phyloP scores from a whole-genome alignment of 805 yeast genomes.

The Kuraishia capsulata region DNA sequence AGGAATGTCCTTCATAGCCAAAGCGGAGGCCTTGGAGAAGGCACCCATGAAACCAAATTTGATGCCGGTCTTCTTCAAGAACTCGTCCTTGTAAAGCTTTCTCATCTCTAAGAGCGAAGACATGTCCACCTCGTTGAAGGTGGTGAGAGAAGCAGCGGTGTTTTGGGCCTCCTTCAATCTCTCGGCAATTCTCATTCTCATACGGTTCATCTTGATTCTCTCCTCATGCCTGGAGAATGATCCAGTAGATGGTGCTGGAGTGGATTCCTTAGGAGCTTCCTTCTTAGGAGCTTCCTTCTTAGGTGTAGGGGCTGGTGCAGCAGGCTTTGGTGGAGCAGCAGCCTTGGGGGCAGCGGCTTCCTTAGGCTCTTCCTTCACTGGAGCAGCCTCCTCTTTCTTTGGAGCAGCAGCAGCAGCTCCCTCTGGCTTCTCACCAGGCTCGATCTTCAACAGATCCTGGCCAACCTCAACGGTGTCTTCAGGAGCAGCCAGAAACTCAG shows the following conservation, averaged over 20 bases:
- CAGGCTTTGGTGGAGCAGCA: conserved; percentile 15
- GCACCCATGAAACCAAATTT: conserved; percentile 99
- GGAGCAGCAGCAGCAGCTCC: conserved; percentile 38
- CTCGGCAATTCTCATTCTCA: conserved; percentile 98
- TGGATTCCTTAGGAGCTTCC: conserved; percentile 13
- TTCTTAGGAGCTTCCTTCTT: conserved; percentile 17
- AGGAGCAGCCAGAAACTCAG: conserved; percentile 70
- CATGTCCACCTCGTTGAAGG: conserved; percentile 98
- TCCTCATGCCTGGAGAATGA: conserved; percentile 77
- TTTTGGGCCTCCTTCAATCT: conserved; percentile 98
- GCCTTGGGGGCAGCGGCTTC: conserved; percentile 10
- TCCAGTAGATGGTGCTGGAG: conserved; percentile 21
- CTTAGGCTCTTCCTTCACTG: conserved; percentile 15
- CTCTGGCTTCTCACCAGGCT: conserved; percentile 66
- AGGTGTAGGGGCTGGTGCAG: conserved; percentile 21
- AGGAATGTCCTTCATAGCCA: conserved; percentile 92
- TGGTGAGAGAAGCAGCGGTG: conserved; percentile 96
- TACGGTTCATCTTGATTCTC: conserved; percentile 97
- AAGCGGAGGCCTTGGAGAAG: conserved; percentile 84
- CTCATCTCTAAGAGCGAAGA: conserved; percentile 85
- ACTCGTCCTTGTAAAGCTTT: conserved; percentile 93
- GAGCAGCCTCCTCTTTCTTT: conserved; percentile 12
- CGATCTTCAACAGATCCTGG: conserved; percentile 82
- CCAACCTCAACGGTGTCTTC: conserved; percentile 96
- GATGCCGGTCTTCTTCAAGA: conserved; percentile 85